Evolutionary conservation across 2,329 filamentous ascomycete species (phyloP), one percentile per base, ranked within the genome.

Genomic region (Hymenoscyphus fructigenus): DNA sequence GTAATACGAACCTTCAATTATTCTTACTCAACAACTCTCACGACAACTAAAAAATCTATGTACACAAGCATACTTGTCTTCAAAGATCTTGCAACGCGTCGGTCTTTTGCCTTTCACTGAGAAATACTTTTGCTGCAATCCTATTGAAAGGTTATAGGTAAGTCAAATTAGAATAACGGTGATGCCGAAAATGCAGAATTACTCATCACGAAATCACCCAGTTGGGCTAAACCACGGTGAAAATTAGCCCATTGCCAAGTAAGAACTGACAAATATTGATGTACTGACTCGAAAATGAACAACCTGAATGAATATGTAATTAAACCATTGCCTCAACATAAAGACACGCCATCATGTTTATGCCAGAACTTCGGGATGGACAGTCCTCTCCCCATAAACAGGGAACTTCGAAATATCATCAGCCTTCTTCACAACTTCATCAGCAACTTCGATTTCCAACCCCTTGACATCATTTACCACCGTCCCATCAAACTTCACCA

Each of bases 401-500:
- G 64, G 64, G 28, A 65, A 62, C 60, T 60, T 34, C 10, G 32
- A 41, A 36, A 53, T 20, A 56, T 61, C 44, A 5, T 34, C 23
- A 10, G 64, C 59, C 23, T 29, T 15, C 17, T 57, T 41, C 9
- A 65, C 57, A n/a, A 34, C 50, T 20, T 62, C 29, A 36, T 65
- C 64, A 9, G 57, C 57, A 23, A 64, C 57, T 9, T 60, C 57
- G 5, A 64, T 17, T 23, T 60, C 47, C 29, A 64, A 26, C 6
- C 57, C 62, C 26, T 60, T 23, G 4, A 64, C 57, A 55, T 34
- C 32, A 4, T 41, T 14, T 5, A 29, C 53, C 3, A 32, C 29
- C 14, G 23, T 29, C 5, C 53, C 53, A 29, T 56, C 53, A 56
- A 59, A 70, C 64, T 68, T 70, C 26, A 71, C 62, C 23, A 73